Evolutionary conservation across 208 protist species (phyloP), one percentile per base, ranked within the genome.

Genomic region (Trypanosoma brucei): DNA sequence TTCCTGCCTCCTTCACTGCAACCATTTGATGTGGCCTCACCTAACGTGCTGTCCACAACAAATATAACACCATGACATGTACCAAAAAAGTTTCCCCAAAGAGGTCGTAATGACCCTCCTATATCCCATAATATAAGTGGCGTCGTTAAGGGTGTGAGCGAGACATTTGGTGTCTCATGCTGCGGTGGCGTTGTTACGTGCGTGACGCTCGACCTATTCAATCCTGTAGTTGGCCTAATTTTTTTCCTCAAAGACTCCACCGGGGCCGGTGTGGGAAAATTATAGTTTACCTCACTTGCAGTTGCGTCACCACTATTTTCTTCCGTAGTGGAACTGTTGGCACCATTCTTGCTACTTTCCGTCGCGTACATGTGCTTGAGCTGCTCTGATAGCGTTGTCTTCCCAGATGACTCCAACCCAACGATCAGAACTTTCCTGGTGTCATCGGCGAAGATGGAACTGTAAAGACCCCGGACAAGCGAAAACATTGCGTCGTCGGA

Each of bases 331-430:
- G 64, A 34, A 35, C 6, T 54, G 50, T 8, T 5, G n/a, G 9
- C 48, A 22, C 22, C 22, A 22, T 48, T 57, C 31, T 4, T 45
- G 46, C 3, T 55, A 60, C 35, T 35, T 8, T 35, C 33, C 36
- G 34, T 48, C 38, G 46, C 65, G 72, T 92, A 91, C 59, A 84
- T 86, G 54, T 78, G 90, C 70, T 98, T 98, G 13, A 99, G 62
- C 75, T 99, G 97, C 80, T 99, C 98, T 2, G 99, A 75, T 54
- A 99, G 88, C n/a, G 95, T 98, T 34, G 98, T 99, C 77, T 99
- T 99, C 44, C 98, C 98, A 8, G 88, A 88, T n/a, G 84, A 86
- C 73, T 98, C 97, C 34, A 93, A 75, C 40, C 97, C 97, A 36
- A 98, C 70, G 51, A 98, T 93, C 34, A 98, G 79, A 39, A 98